These are phyloP conservation scores for Aquanectria penicillioides DNA, from an alignment of 2,329 filamentous ascomycete genomes.

Conservation along the genomic window DNA sequence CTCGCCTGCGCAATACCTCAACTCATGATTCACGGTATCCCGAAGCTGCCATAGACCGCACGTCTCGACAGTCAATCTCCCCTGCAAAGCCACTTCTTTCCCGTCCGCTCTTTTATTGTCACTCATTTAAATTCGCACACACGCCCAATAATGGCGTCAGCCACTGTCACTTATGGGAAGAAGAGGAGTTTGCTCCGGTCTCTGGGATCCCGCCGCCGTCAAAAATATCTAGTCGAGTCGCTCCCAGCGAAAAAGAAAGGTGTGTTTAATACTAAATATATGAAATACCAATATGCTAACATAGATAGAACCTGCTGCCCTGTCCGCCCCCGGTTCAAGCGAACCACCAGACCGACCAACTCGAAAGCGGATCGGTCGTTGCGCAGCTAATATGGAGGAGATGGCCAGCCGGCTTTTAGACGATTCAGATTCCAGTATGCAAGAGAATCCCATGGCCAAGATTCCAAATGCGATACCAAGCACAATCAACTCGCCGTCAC, in stretches of 20 bases:
- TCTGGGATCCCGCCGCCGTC: slow-evolving; percentile 40
- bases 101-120: slow-evolving; percentile 14
- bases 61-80: not conserved
- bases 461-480: not conserved
- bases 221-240: slow-evolving; percentile 30
- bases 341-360: slow-evolving; percentile 17
- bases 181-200: slow-evolving; percentile 43
- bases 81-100: not conserved
- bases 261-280: slow-evolving; percentile 12
- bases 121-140: slow-evolving; percentile 6
- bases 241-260: slow-evolving; percentile 29
- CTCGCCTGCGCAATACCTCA: not conserved
- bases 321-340: not conserved
- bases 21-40: slow-evolving; percentile 17
- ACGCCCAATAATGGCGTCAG: slow-evolving; percentile 38
- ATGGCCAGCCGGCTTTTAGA: slow-evolving; percentile 46
- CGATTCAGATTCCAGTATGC: slow-evolving; percentile 29
- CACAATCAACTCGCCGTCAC: not conserved
- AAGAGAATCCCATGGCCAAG: slow-evolving; percentile 7
- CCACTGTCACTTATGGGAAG: slow-evolving; percentile 43
- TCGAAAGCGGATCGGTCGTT: slow-evolving; percentile 19
- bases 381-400: slow-evolving; percentile 33
- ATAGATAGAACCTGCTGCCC: slow-evolving; percentile 4
- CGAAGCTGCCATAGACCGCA: not conserved
- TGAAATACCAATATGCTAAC: not conserved